Base-by-base conservation (phyloP, 495 filamentous ascomycete species). In the Daldinia caldariorum region DNA sequence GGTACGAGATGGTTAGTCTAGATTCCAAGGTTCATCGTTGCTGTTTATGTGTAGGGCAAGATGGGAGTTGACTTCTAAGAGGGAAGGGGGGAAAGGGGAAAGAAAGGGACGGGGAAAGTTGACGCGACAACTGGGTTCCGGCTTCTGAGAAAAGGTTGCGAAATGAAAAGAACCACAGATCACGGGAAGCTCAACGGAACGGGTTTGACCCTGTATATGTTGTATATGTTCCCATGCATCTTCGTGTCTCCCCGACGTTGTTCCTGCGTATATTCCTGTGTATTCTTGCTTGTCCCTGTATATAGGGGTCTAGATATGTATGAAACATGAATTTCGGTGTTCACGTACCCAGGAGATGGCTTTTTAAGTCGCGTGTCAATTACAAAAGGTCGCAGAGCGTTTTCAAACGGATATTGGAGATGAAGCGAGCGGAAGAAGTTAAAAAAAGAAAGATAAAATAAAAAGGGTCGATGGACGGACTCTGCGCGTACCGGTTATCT, bases 371-470 rank as follows among this genome's bases (percentile, higher is more conserved):
- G 69, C 69, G 69, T 72, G 59, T 66, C 51, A 54, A 63, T 53
- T 63, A 54, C 43, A 47, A 47, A 47, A 63, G 53, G 56, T 67
- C 60, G 61, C 60, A 62, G 32, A 50, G 55, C 58, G 69, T 63
- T 67, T 63, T 67, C 20, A 41, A 63, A 58, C 34, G 22, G n/a
- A 37, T 59, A 34, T 58, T 22, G 63, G 9, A 53, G 43, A 38
- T 65, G 58, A 59, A 72, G 56, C 69, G 69, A 72, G 69, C 43
- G 69, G 22, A 71, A 67, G 69, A 67, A 67, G 59, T 43, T n/a
- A n/a, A 54, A 50, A 67, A 0, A 53, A 50, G 32, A 35, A 35
- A 35, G 26, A 26, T 26, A 3, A 26, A 26, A 26, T 26, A 26
- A 54, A 56, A 67, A 0, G 58, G 57, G 39, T 47, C 13, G 32